These are phyloP conservation scores for Hyaloperonospora brassicae DNA, from an alignment of 352 stramenopile genomes.

Conservation along the genomic window DNA sequence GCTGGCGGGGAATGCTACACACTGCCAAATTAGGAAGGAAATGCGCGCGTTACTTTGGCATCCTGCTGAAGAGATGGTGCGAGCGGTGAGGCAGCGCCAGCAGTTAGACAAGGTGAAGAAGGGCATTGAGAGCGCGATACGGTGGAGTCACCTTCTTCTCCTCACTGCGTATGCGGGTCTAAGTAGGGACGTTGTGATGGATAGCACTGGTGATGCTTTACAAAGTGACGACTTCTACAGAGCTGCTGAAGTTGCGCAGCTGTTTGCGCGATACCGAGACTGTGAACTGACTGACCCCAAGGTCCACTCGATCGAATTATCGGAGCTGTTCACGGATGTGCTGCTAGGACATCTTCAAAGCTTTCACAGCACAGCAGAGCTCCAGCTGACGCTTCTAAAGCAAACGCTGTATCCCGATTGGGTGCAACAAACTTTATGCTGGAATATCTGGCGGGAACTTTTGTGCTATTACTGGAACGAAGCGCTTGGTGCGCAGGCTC, in stretches of 20 bases:
- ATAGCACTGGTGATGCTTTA: constrained; percentile 2
- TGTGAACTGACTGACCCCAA: constrained; percentile 21
- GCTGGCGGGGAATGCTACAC: constrained; percentile 10
- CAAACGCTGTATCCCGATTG: constrained; percentile 43
- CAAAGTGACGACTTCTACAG: constrained; percentile 11
- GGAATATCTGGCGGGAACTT: constrained; percentile 50
- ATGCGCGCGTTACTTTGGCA: constrained; percentile 35
- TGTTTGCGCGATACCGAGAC: constrained; percentile 35
- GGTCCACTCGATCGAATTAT: constrained; percentile 7
- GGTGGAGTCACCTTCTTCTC: constrained; percentile 30
- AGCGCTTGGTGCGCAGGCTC: constrained; percentile 12
- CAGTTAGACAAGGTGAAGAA: constrained; percentile 3
- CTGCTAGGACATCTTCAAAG: constrained; percentile 27
- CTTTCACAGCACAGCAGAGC: constrained; percentile 20
- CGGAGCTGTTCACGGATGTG: constrained; percentile 33
- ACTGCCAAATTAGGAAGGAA: constrained; percentile 7
- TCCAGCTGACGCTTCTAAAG: constrained; percentile 47
- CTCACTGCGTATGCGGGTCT: constrained; percentile 26
- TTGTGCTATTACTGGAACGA: constrained; percentile 50
- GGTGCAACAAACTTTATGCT: constrained; percentile 35
- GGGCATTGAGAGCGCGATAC: constrained; percentile 23
- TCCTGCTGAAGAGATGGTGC: constrained; percentile 31
- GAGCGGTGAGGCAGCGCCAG: constrained; percentile 33
- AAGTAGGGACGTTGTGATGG: constrained; percentile 2
- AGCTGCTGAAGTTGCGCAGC: constrained; percentile 20